These are phyloP conservation scores for Pseudonectria foliicola DNA, from an alignment of 2,329 filamentous ascomycete genomes.

Conservation along the genomic window DNA sequence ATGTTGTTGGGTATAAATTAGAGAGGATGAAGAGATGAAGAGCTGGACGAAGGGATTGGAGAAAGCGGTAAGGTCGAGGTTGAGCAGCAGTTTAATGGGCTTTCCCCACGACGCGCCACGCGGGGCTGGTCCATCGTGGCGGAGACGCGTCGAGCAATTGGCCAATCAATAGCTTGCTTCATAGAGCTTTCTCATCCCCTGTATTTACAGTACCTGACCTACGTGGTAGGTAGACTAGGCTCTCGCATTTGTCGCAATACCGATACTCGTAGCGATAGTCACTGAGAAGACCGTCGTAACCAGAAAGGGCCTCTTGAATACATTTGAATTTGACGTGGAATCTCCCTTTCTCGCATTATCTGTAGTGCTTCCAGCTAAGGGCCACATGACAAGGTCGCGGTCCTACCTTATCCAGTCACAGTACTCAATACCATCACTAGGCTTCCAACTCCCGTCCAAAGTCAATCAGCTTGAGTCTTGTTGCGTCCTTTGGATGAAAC, in stretches of 20 bases:
- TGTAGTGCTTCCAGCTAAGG: too few species aligned
- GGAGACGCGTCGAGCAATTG: constrained; percentile 16
- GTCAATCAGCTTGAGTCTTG: constrained; percentile 51
- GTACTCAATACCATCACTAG: constrained; percentile 23
- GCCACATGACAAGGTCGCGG: too few species aligned
- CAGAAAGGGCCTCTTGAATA: too few species aligned
- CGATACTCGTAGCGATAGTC: too few species aligned
- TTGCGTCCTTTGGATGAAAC: constrained; percentile 58
- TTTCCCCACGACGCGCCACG: constrained; percentile 24
- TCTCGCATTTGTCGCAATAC: too few species aligned
- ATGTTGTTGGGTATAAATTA: background rate
- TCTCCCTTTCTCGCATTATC: too few species aligned
- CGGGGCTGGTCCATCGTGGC: constrained; percentile 3
- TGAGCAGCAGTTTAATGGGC: constrained; percentile 8
- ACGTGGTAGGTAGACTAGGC: too few species aligned
- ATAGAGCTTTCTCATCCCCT: too few species aligned
- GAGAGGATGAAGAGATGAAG: background rate
- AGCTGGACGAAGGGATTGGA: background rate
- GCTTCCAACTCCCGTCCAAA: constrained; percentile 58
- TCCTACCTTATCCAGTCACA: too few species aligned
- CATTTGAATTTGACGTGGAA: too few species aligned
- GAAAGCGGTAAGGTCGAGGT: constrained; percentile 10
- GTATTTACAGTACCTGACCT: too few species aligned
- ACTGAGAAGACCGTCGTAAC: too few species aligned
- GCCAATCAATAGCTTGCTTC: constrained; percentile 13